Evolutionary conservation across 1,284 basidiomycete species (phyloP), one percentile per base, ranked within the genome.

Genomic region (Macrocystidia cucumis): DNA sequence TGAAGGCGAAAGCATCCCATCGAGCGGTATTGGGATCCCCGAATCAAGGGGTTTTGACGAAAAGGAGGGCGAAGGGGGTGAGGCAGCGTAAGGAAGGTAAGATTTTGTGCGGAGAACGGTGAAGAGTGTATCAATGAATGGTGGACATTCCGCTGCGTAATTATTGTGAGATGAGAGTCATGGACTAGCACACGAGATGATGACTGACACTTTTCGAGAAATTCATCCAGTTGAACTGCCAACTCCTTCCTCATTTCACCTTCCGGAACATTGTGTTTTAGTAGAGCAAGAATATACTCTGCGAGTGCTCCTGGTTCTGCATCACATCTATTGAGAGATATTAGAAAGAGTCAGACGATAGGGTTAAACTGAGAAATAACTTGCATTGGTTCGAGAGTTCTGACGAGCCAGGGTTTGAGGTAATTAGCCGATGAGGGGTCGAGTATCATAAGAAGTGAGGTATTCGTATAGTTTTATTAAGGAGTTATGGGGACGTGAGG

Each of bases 261-360:
- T 52, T 92, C 88, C 3, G 83, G 70, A 7, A 79, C 79, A 60
- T 91, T 89, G 58, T 95, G 90, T 55, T 91, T 91, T 39, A 97
- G 66, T 35, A 98, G 67, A n/a, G 93, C 93, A 32, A 96, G 74
- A 47, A 97, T 85, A 56, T 97, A 98, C 56, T 97, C 91, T 9
- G 90, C 84, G 34, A 98, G 77, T 13, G 93, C 91, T 21, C 84
- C 81, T 16, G 93, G 92, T 56, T 97, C 93, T 35, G 93, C 93
- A 58, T 98, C 93, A 55, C 91, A 96, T 68, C 91, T 96, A 52
- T 29, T 19, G 43, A 39, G 26, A 26, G 29, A 34, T 17, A 38
- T 48, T 44, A 35, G 34, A 40, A 44, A 22, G 24, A 41, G 37
- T 38, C 43, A 21, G 41, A 22, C 37, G 37, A 31, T 25, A 17